Evolutionary conservation across 306 rosid genomes (phyloP).

Genomic region (Vicia faba): DNA sequence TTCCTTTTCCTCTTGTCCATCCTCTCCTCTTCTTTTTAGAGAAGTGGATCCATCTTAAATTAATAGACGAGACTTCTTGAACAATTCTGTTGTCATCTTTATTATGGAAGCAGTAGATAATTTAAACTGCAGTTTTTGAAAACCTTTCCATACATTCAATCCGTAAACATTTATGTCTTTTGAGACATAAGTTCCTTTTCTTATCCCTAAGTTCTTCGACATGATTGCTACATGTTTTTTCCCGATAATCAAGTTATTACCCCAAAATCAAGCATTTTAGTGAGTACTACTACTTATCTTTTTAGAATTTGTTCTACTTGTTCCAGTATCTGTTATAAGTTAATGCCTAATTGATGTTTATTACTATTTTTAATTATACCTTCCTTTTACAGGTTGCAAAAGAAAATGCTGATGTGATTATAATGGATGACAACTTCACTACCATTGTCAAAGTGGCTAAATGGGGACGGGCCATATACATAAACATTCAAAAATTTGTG

Average conservation of each 20-base stretch:
- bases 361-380: conserved; percentile 24
- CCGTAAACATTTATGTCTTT: conserved; percentile 14
- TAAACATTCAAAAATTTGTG: conserved; percentile 93
- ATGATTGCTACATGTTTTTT: conserved; percentile 6
- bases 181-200: conserved; percentile 1
- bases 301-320: conserved; percentile 6
- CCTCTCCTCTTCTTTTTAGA: too few species aligned
- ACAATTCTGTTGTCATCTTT: conserved; percentile 1
- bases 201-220: conserved; percentile 8
- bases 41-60: too few species aligned
- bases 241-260: conserved; percentile 20
- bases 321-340: background rate
- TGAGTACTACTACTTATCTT: background rate
- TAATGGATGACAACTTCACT: conserved; percentile 83
- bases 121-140: conserved; percentile 15
- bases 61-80: background rate
- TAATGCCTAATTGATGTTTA: conserved; percentile 13
- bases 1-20: too few species aligned
- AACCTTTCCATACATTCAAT: background rate
- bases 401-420: conserved; percentile 89
- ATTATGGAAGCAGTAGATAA: conserved; percentile 2
- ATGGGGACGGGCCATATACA: conserved; percentile 96
- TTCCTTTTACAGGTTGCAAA: conserved; percentile 74
- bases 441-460: conserved; percentile 84
- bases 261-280: background rate